Conservation (phyloP, 2,329 filamentous ascomycete genomes). For the Elsinoe fawcettii region DNA sequence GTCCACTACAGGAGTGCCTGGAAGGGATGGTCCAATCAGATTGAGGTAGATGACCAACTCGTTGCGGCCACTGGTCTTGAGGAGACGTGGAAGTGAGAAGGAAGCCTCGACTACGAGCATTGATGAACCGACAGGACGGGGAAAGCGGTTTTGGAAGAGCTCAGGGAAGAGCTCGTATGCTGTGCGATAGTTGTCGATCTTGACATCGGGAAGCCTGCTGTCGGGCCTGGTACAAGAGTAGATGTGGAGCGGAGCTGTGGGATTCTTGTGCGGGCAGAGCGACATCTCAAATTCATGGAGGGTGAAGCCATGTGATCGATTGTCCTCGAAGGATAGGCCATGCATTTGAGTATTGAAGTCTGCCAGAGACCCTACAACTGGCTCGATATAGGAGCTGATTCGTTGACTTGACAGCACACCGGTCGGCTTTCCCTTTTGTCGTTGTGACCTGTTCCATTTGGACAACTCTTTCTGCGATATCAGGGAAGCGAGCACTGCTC, state of each 20-base stretch:
- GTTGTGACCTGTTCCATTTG: constrained; percentile 14
- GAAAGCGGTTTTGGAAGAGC: constrained; percentile 11
- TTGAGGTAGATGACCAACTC: constrained; percentile 11
- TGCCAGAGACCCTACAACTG: constrained; percentile 31
- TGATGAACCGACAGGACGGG: background rate
- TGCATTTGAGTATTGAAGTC: constrained; percentile 29
- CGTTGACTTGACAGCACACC: constrained; percentile 5
- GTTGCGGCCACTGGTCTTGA: background rate
- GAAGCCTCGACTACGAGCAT: constrained; percentile 13
- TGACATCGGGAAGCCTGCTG: background rate
- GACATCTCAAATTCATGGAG: constrained; percentile 28
- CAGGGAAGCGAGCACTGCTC: constrained; percentile 16
- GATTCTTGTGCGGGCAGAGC: constrained; percentile 4
- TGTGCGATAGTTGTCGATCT: background rate
- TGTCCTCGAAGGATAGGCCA: constrained; percentile 24
- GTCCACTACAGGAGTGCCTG: background rate
- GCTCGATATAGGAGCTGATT: constrained; percentile 19
- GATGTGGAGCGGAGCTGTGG: background rate
- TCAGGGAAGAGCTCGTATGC: constrained; percentile 10
- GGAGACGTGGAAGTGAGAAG: background rate
- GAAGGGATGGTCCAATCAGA: background rate
- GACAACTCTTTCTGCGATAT: constrained; percentile 9
- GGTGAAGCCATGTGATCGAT: constrained; percentile 21
- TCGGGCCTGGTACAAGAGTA: background rate
- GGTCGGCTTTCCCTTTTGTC: constrained; percentile 15